These are phyloP conservation scores for Ceratobasidium sp. DNA, from an alignment of 1,284 basidiomycete genomes.

Conservation along the genomic window DNA sequence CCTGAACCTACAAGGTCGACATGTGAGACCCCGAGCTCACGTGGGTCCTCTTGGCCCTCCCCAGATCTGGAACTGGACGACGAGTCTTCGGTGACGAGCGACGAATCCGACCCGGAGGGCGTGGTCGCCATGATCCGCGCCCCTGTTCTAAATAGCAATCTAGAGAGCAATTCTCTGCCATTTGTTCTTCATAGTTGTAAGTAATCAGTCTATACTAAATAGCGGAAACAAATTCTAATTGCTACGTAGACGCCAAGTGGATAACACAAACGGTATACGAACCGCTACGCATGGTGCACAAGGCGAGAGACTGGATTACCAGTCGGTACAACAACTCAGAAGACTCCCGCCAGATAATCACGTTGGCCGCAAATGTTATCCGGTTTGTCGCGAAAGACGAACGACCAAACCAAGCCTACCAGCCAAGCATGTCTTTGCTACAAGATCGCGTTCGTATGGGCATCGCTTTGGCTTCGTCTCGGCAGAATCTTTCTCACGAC, in stretches of 20 bases:
- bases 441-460: neutral
- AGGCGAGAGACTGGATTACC: constrained; percentile 16
- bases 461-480: neutral
- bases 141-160: constrained; percentile 12
- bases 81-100: constrained; percentile 26
- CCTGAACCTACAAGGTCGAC: neutral
- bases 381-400: neutral
- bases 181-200: constrained; percentile 34
- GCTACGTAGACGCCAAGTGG: constrained; percentile 3
- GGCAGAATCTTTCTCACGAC: neutral
- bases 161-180: constrained; percentile 26
- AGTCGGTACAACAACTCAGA: constrained; percentile 17
- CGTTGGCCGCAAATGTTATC: neutral
- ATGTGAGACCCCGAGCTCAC: constrained; percentile 32
- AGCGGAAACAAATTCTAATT: neutral
- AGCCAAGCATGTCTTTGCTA: constrained; percentile 2
- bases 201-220: neutral
- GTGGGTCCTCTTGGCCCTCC: constrained; percentile 40
- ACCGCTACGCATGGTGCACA: constrained; percentile 22
- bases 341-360: constrained; percentile 16
- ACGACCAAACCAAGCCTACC: neutral
- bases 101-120: constrained; percentile 36
- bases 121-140: constrained; percentile 21
- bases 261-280: constrained; percentile 27
- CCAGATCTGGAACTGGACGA: constrained; percentile 28